Evolutionary conservation across 1,139 yeast genomes (phyloP).

Genomic region (Suhomyces maxii): DNA sequence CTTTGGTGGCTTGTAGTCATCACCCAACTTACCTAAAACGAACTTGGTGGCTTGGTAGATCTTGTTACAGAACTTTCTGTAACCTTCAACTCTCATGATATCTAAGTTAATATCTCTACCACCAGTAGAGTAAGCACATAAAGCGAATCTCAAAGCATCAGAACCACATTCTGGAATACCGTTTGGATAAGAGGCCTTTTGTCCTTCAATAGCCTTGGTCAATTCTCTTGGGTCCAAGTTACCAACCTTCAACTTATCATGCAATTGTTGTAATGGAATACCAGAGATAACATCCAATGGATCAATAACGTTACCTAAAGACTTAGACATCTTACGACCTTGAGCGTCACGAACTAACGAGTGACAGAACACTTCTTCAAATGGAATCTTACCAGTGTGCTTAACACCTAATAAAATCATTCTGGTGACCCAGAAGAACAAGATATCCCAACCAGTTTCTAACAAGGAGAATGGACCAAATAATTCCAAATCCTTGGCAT

Average conservation of each 20-base stretch:
- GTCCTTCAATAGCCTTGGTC: constrained; percentile 85
- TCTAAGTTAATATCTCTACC: constrained; percentile 97
- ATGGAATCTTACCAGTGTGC: constrained; percentile 88
- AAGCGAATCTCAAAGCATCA: constrained; percentile 95
- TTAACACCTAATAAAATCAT: constrained; percentile 92
- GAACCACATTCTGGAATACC: constrained; percentile 99
- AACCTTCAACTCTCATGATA: constrained; percentile 95
- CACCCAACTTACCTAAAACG: constrained; percentile 90
- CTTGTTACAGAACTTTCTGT: constrained; percentile 99
- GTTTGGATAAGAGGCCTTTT: constrained; percentile 84
- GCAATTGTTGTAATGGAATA: constrained; percentile 75
- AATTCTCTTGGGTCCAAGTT: constrained; percentile 90
- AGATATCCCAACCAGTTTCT: constrained; percentile 99
- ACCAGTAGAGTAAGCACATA: constrained; percentile 98
- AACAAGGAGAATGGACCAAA: constrained; percentile 91
- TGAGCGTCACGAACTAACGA: constrained; percentile 98
- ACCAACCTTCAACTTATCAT: constrained; percentile 74
- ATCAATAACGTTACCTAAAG: constrained; percentile 93
- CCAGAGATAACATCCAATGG: constrained; percentile 94
- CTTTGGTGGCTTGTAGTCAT: constrained; percentile 73
- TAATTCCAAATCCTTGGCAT: constrained; percentile 65
- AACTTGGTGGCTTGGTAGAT: constrained; percentile 98
- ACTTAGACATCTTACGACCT: constrained; percentile 98
- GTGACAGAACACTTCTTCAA: constrained; percentile 96
- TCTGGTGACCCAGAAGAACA: constrained; percentile 98